A percentile compares a stretch with the other conserved stretches of the same genome.
Evolutionary conservation across 2,329 filamentous ascomycete genomes (phyloP).

Genomic region (Lachnellula arida): DNA sequence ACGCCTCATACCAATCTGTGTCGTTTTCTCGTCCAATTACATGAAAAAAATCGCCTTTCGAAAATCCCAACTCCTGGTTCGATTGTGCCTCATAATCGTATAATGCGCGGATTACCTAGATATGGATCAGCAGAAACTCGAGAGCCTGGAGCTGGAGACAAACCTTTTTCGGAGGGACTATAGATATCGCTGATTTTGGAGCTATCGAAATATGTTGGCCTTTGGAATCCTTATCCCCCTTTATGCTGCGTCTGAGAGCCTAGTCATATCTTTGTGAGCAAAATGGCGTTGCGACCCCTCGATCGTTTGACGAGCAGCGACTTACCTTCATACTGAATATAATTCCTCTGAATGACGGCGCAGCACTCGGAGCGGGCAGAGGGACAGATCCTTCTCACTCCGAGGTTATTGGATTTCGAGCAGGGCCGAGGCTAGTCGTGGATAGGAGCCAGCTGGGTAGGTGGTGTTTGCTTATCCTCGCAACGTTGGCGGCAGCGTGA

Average conservation of each 20-base stretch:
- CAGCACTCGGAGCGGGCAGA: slow-evolving; percentile 1
- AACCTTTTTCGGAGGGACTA: slow-evolving; percentile 70
- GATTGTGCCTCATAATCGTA: slow-evolving; percentile 84
- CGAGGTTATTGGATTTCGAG: not conserved
- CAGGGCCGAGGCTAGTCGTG: not conserved
- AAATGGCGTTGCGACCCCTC: slow-evolving; percentile 1
- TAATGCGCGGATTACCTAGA: slow-evolving; percentile 90
- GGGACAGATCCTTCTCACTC: slow-evolving; percentile 2
- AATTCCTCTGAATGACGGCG: slow-evolving; percentile 20
- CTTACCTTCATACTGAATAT: slow-evolving; percentile 28
- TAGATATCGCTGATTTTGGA: slow-evolving; percentile 65
- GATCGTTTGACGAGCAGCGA: not conserved
- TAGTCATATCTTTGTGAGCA: slow-evolving; percentile 32
- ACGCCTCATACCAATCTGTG: slow-evolving; percentile 95
- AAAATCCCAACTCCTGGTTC: slow-evolving; percentile 80
- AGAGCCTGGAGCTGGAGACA: slow-evolving; percentile 20
- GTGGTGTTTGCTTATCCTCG: not conserved
- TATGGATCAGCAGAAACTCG: slow-evolving; percentile 8
- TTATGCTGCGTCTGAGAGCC: slow-evolving; percentile 64
- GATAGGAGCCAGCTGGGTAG: not conserved
- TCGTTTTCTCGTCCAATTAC: slow-evolving; percentile 96
- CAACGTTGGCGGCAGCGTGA: slow-evolving; percentile 1
- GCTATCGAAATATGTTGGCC: slow-evolving; percentile 61
- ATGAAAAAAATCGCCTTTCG: slow-evolving; percentile 95
- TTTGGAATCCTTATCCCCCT: slow-evolving; percentile 62